phyloP scores from a whole-genome alignment of 202 grass and related monocot genomes.

The Panicum hallii region DNA sequence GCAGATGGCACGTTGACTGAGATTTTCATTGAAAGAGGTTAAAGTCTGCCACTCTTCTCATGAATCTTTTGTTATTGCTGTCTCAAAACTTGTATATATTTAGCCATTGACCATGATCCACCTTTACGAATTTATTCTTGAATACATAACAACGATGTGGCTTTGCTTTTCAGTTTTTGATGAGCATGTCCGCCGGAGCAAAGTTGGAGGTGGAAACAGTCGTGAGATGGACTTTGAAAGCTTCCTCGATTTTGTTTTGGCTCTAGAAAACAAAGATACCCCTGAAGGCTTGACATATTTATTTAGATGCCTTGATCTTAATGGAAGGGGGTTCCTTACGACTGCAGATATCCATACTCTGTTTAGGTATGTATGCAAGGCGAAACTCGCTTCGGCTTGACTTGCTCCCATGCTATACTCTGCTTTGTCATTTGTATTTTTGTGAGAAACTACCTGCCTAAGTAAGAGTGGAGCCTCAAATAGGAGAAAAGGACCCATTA shows the following conservation, averaged over 20 bases:
- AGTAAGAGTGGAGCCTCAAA: not conserved
- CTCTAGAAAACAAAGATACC: constrained; percentile 98
- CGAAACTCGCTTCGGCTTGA: not conserved
- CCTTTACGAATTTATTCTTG: not conserved
- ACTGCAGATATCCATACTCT: constrained; percentile 93
- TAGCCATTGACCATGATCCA: not conserved
- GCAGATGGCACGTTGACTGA: constrained; percentile 97
- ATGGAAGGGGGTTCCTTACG: constrained; percentile 85
- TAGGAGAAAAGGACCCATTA: not conserved
- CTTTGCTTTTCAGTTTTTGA: constrained; percentile 81
- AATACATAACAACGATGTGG: not conserved
- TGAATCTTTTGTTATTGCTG: not conserved
- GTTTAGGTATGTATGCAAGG: constrained; percentile 69
- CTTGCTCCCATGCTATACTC: not conserved
- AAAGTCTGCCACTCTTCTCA: constrained; percentile 1
- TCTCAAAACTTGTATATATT: not conserved
- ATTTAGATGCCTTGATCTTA: constrained; percentile 95
- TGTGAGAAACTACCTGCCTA: not conserved
- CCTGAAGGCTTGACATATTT: constrained; percentile 96
- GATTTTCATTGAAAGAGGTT: constrained; percentile 98
- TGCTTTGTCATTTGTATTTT: constrained; percentile 10
- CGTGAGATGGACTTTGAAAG: constrained; percentile 99
- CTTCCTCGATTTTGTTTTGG: constrained; percentile 98
- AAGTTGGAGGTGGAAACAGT: constrained; percentile 84
- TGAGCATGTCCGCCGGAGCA: constrained; percentile 90